phyloP scores from a whole-genome alignment of 2,329 filamentous ascomycete species.

The Sarocladiaceae sp. region DNA sequence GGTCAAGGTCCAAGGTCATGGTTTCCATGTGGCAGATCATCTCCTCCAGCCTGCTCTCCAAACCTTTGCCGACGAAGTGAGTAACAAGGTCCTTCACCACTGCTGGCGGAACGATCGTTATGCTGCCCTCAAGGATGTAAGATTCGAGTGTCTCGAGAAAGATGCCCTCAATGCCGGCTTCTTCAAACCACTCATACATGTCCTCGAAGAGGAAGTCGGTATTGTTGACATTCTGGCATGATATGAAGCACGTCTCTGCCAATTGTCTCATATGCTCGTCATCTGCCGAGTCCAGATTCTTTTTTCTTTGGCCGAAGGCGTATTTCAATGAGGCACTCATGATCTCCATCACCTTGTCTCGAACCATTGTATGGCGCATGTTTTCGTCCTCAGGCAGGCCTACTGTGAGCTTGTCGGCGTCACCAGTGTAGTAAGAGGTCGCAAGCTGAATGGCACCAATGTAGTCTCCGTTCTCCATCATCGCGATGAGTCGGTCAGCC shows the following conservation, averaged over 20 bases:
- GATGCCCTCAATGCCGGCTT: constrained; percentile 62
- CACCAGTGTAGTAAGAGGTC: constrained; percentile 84
- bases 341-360: constrained; percentile 86
- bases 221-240: constrained; percentile 72
- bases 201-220: constrained; percentile 84
- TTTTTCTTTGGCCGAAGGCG: constrained; percentile 65
- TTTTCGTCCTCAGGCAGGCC: constrained; percentile 80
- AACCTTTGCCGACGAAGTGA: constrained; percentile 70
- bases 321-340: constrained; percentile 88
- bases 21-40: constrained; percentile 92
- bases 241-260: constrained; percentile 74
- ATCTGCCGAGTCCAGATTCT: constrained; percentile 36
- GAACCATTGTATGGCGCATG: constrained; percentile 73
- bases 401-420: constrained; percentile 89
- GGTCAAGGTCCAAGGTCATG: constrained; percentile 84
- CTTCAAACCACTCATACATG: constrained; percentile 85
- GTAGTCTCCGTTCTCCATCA: constrained; percentile 97
- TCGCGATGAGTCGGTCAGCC: constrained; percentile 85
- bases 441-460: constrained; percentile 86
- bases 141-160: constrained; percentile 87
- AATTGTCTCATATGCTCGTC: constrained; percentile 66
- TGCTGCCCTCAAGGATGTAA: constrained; percentile 72
- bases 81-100: constrained; percentile 81
- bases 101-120: constrained; percentile 70
- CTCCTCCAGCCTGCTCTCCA: constrained; percentile 78